Evolutionary conservation across 306 rosid species (phyloP).

Genomic region (Trifolium pratense): DNA sequence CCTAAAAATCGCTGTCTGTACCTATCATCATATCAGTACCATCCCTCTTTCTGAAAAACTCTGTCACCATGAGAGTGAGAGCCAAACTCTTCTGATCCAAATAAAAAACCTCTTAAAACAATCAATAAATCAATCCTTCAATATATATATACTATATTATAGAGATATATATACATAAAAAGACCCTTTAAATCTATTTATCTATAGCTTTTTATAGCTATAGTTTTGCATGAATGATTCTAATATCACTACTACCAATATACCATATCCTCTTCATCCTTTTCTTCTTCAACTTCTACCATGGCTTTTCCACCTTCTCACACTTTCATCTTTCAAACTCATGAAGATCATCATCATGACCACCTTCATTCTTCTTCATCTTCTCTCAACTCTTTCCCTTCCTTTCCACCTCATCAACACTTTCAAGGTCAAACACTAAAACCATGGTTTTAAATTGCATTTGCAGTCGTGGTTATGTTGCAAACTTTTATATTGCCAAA

Average conservation of each 20-base stretch:
- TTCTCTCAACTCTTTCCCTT: conserved; percentile 52
- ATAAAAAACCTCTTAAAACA: conserved; percentile 7
- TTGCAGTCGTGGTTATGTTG: neutral
- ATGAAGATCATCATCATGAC: conserved; percentile 54
- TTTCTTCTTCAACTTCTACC: conserved; percentile 4
- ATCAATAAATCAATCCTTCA: neutral
- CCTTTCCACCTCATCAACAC: conserved; percentile 60
- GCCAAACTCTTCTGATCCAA: conserved; percentile 56
- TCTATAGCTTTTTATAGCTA: neutral
- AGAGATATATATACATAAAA: neutral
- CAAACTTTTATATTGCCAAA: neutral
- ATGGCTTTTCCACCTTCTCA: conserved; percentile 82
- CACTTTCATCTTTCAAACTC: conserved; percentile 76
- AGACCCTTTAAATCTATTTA: conserved; percentile 9
- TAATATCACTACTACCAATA: conserved; percentile 2
- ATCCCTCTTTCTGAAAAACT: conserved; percentile 62
- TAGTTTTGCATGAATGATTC: conserved; percentile 49
- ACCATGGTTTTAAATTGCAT: neutral
- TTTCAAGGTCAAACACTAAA: conserved; percentile 54
- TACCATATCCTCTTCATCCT: neutral
- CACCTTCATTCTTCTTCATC: conserved; percentile 46
- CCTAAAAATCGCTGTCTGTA: conserved; percentile 77
- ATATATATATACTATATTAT: neutral
- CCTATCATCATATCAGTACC: conserved; percentile 56
- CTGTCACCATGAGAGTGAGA: conserved; percentile 96